Base-by-base conservation (phyloP, 208 protist genomes). In the Trypanosoma brucei region DNA sequence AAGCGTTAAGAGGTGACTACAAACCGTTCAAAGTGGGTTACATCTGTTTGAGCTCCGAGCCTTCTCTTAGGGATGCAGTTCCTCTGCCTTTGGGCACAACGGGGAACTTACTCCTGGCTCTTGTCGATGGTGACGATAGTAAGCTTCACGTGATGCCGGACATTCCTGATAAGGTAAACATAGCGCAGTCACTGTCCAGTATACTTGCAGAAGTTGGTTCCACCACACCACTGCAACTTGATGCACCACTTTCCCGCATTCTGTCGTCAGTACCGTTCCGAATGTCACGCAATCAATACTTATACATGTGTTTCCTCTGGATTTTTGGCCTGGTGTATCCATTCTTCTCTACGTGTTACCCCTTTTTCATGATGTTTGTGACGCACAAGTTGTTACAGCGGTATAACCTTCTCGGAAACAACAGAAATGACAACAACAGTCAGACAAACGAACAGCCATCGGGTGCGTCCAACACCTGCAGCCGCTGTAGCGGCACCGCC, bases 281-380 rank as follows among this genome's bases (percentile, higher is more conserved):
- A 3, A 68, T 94, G 22, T 79, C 78, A 22, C 34, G 48, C 38
- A 72, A 55, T 53, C 78, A 88, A 62, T 74, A 73, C 1, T 79
- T 70, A 57, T 83, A 77, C 67, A 54, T 89, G 34, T 78, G 72
- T 44, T 60, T 69, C 22, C 76, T 68, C 42, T 76, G 42, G 30
- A 44, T 84, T 34, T 73, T 83, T 55, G 68, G 65, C 61, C 52
- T 78, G 30, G 50, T 85, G 0, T 59, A 68, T 0, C 81, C 88
- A 11, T 62, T 80, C 44, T 35, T 78, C 34, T 78, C 59, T 33
- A 84, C 78, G 63, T 61, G 65, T 31, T 63, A 72, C 53, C 88
- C 88, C 11, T 88, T 94, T 63, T 31, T 92, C 31, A 59, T 94
- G 13, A 87, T 90, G 78, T 92, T 82, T 62, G 65, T 94, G 45